These are phyloP conservation scores for Schwanniomyces pseudopolymorphus DNA, from an alignment of 805 yeast species.

Conservation along the genomic window DNA sequence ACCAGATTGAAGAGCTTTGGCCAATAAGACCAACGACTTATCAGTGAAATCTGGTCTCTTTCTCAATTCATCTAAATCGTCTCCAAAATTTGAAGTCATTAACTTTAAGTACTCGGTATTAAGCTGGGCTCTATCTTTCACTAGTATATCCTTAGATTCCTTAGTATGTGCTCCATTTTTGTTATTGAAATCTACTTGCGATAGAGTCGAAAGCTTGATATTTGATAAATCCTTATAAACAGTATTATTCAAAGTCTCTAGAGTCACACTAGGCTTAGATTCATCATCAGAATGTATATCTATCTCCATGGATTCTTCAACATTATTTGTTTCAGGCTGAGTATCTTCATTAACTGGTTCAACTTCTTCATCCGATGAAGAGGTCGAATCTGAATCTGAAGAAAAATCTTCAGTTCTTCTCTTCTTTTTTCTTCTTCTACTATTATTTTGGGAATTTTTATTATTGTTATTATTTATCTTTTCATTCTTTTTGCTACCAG, in stretches of 20 bases:
- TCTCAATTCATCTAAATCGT: conserved; percentile 60
- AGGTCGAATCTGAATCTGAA: conserved; percentile 44
- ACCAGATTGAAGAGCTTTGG: conserved; percentile 58
- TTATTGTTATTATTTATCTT: conserved; percentile 4
- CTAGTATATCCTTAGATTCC: conserved; percentile 20
- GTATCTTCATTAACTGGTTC: conserved; percentile 11
- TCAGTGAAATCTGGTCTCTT: conserved; percentile 61
- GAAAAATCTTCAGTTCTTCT: conserved; percentile 81
- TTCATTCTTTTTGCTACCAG: not conserved
- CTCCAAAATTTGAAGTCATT: conserved; percentile 59
- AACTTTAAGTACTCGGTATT: conserved; percentile 52
- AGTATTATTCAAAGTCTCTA: conserved; percentile 18
- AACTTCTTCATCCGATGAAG: conserved; percentile 19
- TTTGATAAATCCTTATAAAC: conserved; percentile 18
- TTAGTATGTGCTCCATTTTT: conserved; percentile 7
- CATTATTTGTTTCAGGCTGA: conserved; percentile 5
- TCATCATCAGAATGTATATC: conserved; percentile 29
- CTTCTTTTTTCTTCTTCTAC: conserved; percentile 62
- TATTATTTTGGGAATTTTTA: conserved; percentile 3
- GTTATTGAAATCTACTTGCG: conserved; percentile 13
- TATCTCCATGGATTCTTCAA: conserved; percentile 27
- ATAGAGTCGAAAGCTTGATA: conserved; percentile 25
- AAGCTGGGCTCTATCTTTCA: conserved; percentile 34
- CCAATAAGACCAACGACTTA: conserved; percentile 55
- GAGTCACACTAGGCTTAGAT: conserved; percentile 10